Evolutionary conservation across 129 eudicot genomes (phyloP).

Genomic region (Saussurea involucrata): DNA sequence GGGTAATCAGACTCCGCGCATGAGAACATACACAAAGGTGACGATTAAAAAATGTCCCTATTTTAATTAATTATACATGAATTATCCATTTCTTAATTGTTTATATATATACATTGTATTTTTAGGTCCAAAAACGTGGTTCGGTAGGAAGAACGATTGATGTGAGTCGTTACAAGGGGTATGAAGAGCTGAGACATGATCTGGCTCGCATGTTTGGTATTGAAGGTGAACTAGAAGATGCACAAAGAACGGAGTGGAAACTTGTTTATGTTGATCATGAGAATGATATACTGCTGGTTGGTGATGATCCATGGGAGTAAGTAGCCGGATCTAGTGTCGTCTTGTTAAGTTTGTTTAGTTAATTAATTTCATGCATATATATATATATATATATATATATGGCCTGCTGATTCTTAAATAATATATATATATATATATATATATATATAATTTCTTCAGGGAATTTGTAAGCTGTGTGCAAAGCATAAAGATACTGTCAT

Average conservation of each 20-base stretch:
- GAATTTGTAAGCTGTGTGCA: conserved; percentile 96
- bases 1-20: conserved; percentile 72
- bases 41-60: neutral
- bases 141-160: conserved; percentile 95
- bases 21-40: conserved; percentile 97
- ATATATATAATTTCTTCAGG: no score
- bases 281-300: conserved; percentile 83
- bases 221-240: conserved; percentile 79
- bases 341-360: neutral
- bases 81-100: neutral
- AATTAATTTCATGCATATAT: neutral
- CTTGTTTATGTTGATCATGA: conserved; percentile 94
- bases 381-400: no score
- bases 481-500: conserved; percentile 88
- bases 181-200: conserved; percentile 86
- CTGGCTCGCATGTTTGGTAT: conserved; percentile 94
- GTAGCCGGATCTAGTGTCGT: no score
- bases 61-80: neutral
- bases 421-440: no score
- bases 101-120: no score
- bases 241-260: conserved; percentile 83
- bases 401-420: no score
- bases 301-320: conserved; percentile 99
- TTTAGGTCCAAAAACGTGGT: conserved; percentile 94
- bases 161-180: conserved; percentile 83